These are phyloP conservation scores for Solanum paucissectum DNA, from an alignment of 257 asterid species.

Conservation along the genomic window DNA sequence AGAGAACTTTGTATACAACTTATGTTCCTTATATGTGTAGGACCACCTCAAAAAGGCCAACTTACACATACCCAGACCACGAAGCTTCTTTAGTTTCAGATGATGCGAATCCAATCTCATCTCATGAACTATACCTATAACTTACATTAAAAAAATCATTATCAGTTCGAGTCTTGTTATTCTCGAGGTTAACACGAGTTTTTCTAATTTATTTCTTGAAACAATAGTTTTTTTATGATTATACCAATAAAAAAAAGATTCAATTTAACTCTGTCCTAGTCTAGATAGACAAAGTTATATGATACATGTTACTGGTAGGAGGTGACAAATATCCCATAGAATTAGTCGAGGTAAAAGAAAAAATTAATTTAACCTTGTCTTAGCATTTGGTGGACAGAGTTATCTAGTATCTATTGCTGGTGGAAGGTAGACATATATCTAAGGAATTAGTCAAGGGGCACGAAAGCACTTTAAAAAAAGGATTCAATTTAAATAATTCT, in stretches of 20 bases:
- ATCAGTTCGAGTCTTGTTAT: background rate
- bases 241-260: background rate
- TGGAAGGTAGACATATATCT: too few relatives aligned
- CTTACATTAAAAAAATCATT: background rate
- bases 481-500: too few relatives aligned
- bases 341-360: background rate
- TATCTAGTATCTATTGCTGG: fast-evolving
- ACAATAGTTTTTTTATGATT: background rate
- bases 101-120: background rate
- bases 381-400: background rate
- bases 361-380: background rate
- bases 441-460: too few relatives aligned
- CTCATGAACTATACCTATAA: background rate
- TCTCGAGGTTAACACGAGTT: background rate
- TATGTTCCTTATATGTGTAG: background rate
- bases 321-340: background rate
- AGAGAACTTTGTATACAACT: background rate
- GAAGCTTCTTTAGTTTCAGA: background rate
- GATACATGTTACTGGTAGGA: too few relatives aligned
- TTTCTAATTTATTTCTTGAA: too few relatives aligned
- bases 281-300: too few relatives aligned
- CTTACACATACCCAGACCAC: background rate
- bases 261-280: background rate
- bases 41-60: background rate
- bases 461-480: background rate